Base-by-base conservation (phyloP, 164 flowering plant genomes). In the Aristolochia contorta region DNA sequence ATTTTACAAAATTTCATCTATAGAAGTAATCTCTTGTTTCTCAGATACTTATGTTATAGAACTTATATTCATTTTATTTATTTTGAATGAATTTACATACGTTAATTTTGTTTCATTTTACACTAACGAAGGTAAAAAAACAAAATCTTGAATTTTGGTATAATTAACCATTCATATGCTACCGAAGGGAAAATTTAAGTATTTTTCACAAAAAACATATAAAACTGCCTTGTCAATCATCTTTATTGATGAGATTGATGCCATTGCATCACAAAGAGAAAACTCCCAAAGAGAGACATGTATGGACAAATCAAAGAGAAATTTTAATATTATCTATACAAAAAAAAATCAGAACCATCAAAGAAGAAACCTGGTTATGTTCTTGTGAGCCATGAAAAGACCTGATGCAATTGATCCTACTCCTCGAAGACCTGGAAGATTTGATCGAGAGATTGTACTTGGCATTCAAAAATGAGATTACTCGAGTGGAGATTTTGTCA, bases 241-340 rank as follows among this genome's bases (percentile, higher is more conserved):
- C n/a, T n/a, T n/a, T n/a, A 93, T 93, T 65, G 99, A 93, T 75
- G 99, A 93, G 72, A 93, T 93, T 73, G 99, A 93, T 74, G 92
- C 97, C 3, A 88, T 93, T 74, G 99, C 85, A 65, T 78, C 96
- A 10, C 86, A 93, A 72, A 82, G 99, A 72, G 99, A 85, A 68
- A 84, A 80, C 56, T 65, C 82, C 20, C 96, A 90, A 61, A 80
- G 89, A 69, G 97, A 85, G 71, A 85, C 96, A n/a, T 90, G 96
- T 71, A 93, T 93, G 96, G 99, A 90, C 70, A 89, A 84, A 64
- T 81, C 85, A 52, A 69, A 76, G 43, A 79, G 74, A 54, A 66
- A 55, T 58, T 47, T 60, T 63, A 23, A 32, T 1, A 61, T 78
- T 33, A 37, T 57, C 43, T 74, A 74, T 50, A 56, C 18, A 46